Evolutionary conservation across 2,329 filamentous ascomycete species (phyloP).

Genomic region (Hypoxylon sp.): DNA sequence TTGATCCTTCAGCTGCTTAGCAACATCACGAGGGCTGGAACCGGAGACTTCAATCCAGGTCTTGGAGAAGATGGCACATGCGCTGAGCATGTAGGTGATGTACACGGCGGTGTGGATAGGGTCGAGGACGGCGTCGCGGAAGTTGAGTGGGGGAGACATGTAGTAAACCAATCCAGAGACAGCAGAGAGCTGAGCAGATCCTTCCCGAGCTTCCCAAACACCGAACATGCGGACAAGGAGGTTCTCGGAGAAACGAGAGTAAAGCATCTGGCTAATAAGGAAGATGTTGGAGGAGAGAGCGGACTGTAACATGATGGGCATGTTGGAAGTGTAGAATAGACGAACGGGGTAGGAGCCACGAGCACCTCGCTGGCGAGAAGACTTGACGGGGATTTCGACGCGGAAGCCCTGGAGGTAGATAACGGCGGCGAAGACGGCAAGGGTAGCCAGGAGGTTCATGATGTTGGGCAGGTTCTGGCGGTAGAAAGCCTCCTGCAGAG

Average conservation of each 20-base stretch:
- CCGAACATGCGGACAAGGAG: constrained; percentile 96
- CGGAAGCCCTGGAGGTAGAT: constrained; percentile 99
- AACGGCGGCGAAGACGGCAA: constrained; percentile 94
- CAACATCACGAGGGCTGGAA: constrained; percentile 96
- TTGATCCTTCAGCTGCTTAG: constrained; percentile 99
- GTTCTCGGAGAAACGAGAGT: constrained; percentile 99
- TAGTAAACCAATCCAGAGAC: constrained; percentile 97
- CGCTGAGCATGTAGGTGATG: constrained; percentile 97
- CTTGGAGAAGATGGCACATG: constrained; percentile 99
- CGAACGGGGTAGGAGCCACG: constrained; percentile 98
- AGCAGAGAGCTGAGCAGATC: constrained; percentile 94
- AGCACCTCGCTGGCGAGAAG: constrained; percentile 97
- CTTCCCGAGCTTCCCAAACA: constrained; percentile 98
- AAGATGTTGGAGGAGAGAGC: constrained; percentile 99
- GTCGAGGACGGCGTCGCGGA: constrained; percentile 96
- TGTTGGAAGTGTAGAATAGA: constrained; percentile 99
- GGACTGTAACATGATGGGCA: constrained; percentile 99
- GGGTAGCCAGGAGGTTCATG: constrained; percentile 96
- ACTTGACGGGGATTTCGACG: constrained; percentile 99
- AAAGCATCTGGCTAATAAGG: constrained; percentile 99
- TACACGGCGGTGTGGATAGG: constrained; percentile 97
- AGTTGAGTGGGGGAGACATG: constrained; percentile 98
- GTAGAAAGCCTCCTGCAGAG: constrained; percentile 98
- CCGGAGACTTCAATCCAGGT: constrained; percentile 99
- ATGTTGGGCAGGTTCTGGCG: constrained; percentile 99